Evolutionary conservation across 768 basidiomycete genomes (phyloP), one percentile per base, ranked within the genome.

Genomic region (Mycena vitilis): DNA sequence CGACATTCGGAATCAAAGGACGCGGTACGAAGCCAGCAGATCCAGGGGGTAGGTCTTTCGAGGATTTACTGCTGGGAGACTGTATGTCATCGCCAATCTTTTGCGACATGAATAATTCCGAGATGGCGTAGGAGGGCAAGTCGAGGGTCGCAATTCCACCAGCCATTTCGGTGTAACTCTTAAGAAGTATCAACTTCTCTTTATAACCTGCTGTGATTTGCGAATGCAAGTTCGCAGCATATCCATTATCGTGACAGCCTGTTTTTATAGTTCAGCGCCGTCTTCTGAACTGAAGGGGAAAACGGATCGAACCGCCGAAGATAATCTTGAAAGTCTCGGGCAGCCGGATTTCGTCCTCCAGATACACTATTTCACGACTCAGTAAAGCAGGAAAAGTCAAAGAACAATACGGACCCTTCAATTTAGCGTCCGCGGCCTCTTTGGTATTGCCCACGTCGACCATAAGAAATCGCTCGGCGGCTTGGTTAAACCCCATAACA

Each of bases 161-260:
- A 22, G 90, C 91, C 74, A 90, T 83, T 18, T 90, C 87, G 40
- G 82, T 76, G 77, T 91, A 91, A 69, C 89, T 85, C 78, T 84
- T 87, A 55, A 92, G 82, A 52, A 92, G 82, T 63, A 89, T 82
- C 65, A 92, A 80, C 79, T 91, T 93, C 65, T 88, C 80, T 71
- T 85, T 86, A 73, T 84, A 87, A 36, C 91, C 90, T 34, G 87
- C 85, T 40, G 91, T 91, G 59, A 90, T 86, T 62, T 89, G 85
- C 34, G 89, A 88, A 52, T 86, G 85, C 59, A 93, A 82, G 61
- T 82, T 84, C n/a, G 88, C 85, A 53, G 87, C 84, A 80, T 93
- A 92, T 69, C 91, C 91, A 78, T 89, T 89, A 79, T 92, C 91
- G 76, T 92, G 91, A 72, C 88, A 89, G 71, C 90, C 90, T 91